Evolutionary conservation across 2,329 filamentous ascomycete species (phyloP).

Genomic region (Ceratocystis lukuohia): DNA sequence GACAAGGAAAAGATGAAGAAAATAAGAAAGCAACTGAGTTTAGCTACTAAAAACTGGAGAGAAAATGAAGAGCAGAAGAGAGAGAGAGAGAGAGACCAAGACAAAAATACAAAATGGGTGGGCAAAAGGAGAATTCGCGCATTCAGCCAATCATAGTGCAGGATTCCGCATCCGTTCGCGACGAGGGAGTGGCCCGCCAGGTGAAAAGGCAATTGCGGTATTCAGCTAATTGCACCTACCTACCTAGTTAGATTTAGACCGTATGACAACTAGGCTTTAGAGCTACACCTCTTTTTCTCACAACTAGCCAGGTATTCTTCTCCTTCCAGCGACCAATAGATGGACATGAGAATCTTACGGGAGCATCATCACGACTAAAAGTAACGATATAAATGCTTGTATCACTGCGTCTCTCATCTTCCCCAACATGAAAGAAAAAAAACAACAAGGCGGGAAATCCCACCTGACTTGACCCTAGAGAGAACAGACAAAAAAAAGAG

Average conservation of each 20-base stretch:
- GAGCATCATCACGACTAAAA: no score
- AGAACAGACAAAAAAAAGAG: not conserved
- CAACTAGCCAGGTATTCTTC: no score
- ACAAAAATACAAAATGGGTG: not conserved
- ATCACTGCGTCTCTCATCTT: no score
- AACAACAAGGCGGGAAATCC: not conserved
- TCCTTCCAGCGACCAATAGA: no score
- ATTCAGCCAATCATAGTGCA: constrained; percentile 6
- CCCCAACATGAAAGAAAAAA: not conserved
- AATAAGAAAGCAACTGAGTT: not conserved
- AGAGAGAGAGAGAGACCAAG: not conserved
- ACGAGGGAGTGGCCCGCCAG: not conserved
- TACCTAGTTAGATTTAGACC: not conserved
- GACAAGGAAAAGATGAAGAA: constrained; percentile 4
- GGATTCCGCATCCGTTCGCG: constrained; percentile 8
- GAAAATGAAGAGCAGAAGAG: not conserved
- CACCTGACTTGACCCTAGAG: no score
- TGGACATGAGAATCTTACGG: no score
- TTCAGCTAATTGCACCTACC: not conserved
- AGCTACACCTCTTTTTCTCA: no score
- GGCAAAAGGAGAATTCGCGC: constrained; percentile 8
- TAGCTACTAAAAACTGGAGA: not conserved
- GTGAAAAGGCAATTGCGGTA: constrained; percentile 3
- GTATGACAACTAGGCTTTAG: no score
- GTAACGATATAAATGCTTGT: no score